These are phyloP conservation scores for Priceomyces medius DNA, from an alignment of 805 yeast species.

Conservation along the genomic window DNA sequence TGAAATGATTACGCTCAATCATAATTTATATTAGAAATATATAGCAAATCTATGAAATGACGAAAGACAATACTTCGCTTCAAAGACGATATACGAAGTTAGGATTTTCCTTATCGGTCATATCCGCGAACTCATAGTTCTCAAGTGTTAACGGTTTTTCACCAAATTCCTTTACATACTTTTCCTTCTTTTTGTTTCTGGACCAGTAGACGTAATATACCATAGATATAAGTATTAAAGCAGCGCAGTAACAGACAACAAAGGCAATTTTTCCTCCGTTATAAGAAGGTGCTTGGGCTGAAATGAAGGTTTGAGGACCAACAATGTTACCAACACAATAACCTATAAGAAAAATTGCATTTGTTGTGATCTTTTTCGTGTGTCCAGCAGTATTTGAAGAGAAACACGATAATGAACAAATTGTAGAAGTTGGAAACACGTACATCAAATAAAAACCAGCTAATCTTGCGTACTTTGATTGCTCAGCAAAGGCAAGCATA, in stretches of 20 bases:
- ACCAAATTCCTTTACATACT: conserved; percentile 18
- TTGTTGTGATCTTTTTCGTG: conserved; percentile 52
- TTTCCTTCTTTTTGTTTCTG: conserved; percentile 13
- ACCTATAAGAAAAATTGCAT: conserved; percentile 34
- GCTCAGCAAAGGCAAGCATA: conserved; percentile 30
- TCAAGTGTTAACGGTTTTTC: conserved; percentile 18
- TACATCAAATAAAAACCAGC: conserved; percentile 29
- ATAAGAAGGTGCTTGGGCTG: conserved; percentile 25
- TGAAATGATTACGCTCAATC: too few relatives aligned
- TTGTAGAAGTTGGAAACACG: conserved; percentile 26
- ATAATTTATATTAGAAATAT: too few relatives aligned
- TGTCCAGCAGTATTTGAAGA: conserved; percentile 52
- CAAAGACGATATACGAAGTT: conserved; percentile 35
- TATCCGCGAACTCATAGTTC: conserved; percentile 48
- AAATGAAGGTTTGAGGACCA: conserved; percentile 27
- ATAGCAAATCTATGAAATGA: too few relatives aligned
- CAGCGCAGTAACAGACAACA: conserved; percentile 7
- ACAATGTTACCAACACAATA: conserved; percentile 29
- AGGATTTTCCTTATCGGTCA: conserved; percentile 56
- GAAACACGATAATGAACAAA: conserved; percentile 17
- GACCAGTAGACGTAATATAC: conserved; percentile 4
- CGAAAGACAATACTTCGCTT: too few relatives aligned
- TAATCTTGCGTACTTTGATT: conserved; percentile 15
- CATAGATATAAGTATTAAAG: conserved; percentile 5
- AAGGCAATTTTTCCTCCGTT: conserved; percentile 19